Conservation (phyloP, 148 eudicot genomes). For the Selenicereus undatus region DNA sequence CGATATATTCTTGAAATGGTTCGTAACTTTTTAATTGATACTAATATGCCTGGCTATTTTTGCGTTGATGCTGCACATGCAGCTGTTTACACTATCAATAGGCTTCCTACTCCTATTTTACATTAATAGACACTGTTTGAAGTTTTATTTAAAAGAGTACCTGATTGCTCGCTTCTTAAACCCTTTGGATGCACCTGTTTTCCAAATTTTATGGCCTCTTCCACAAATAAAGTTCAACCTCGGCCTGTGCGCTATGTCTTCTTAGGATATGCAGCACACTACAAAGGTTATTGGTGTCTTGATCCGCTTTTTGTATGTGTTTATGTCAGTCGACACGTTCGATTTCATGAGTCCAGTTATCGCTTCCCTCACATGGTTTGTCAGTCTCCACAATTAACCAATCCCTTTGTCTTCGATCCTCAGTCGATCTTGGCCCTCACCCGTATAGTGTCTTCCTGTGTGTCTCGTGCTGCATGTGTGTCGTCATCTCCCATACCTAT, state of each 20-base stretch:
- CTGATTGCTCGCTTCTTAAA: too few relatives aligned
- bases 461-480: background rate
- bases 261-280: background rate
- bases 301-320: background rate
- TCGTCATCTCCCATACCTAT: background rate
- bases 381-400: background rate
- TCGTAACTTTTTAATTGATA: too few relatives aligned
- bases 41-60: too few relatives aligned
- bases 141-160: too few relatives aligned
- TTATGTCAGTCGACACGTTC: background rate
- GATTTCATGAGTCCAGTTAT: background rate
- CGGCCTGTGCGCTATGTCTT: background rate
- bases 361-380: background rate
- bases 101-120: background rate
- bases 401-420: background rate
- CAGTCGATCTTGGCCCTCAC: background rate
- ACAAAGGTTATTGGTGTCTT: background rate
- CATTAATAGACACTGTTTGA: too few relatives aligned
- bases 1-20: too few relatives aligned
- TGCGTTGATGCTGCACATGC: too few relatives aligned
- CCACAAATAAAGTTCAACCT: background rate
- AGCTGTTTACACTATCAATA: too few relatives aligned
- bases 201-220: background rate
- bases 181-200: background rate
- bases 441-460: too few relatives aligned